Evolutionary conservation across 441 rosid genomes (phyloP), one percentile per base, ranked within the genome.

Genomic region (Cnidoscolus chayamansa): DNA sequence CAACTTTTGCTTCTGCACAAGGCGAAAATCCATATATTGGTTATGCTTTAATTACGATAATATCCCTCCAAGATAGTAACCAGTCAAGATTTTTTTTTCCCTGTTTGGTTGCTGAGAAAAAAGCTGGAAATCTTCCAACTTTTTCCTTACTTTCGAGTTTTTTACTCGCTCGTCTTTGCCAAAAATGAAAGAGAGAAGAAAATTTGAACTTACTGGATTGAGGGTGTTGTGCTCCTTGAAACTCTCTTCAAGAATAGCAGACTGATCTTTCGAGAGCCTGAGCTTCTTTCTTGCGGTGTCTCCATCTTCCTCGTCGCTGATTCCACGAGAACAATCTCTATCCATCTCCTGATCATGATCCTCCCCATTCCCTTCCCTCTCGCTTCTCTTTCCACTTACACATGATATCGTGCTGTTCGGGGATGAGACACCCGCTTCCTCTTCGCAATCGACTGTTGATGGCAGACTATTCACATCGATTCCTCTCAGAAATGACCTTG

Each of bases 151-250:
- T 25, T 25, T 25, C 25, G 25, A 25, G 25, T 25, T 25, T 25
- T 25, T 25, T 25, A 25, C 25, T 25, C 25, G 25, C 25, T 25
- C 25, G 25, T 25, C 25, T 25, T 25, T 25, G 64, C 43, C 60
- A 49, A 10, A 35, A 35, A 35, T 4, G 4, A 35, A 35, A 15
- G 37, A 40, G 4, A 31, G 20, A 20, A 19, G 19, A 7, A 0
- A 25, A 25, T 25, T 25, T 25, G 25, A 30, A 25, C 25, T 25
- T 25, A 93, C 98, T 7, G 96, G 97, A 66, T 91, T 95, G 72
- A 95, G 99, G 71, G 99, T 95, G 81, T 82, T 88, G 79, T 95
- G 93, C 58, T 92, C 97, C 58, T 91, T 94, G 71, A 94, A 94
- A 82, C 87, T 92, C 55, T 92, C 98, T 77, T 94, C 99, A 6